A percentile compares a stretch with the other conserved stretches of the same genome.
phyloP scores from a whole-genome alignment of 495 filamentous ascomycete species.

The Xylaria curta region DNA sequence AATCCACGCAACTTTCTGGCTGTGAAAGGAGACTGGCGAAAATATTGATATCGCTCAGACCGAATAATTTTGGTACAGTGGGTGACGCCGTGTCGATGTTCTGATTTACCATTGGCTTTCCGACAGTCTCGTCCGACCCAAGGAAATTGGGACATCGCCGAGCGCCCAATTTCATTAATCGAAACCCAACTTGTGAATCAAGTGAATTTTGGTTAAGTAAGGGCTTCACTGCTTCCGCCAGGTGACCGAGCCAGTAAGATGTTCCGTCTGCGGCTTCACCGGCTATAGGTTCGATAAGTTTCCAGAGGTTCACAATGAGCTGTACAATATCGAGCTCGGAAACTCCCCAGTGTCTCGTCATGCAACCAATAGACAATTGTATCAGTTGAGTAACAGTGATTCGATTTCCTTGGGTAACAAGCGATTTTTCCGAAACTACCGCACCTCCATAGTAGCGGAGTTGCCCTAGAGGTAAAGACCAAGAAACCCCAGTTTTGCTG shows the following conservation, averaged over 20 bases:
- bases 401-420: slow-evolving; percentile 9
- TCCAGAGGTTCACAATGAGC: not conserved
- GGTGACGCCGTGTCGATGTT: not conserved
- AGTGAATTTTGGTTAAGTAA: not conserved
- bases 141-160: not conserved
- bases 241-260: not conserved
- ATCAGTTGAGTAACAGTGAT: slow-evolving; percentile 7
- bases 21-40: not conserved
- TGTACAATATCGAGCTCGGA: not conserved
- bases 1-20: not conserved
- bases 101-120: not conserved
- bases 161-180: not conserved
- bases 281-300: not conserved
- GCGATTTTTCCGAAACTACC: not conserved
- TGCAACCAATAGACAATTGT: not conserved
- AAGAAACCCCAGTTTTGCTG: slow-evolving; percentile 23
- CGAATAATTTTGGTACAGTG: not conserved
- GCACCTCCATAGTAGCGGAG: slow-evolving; percentile 30
- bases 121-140: not conserved
- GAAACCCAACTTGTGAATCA: not conserved
- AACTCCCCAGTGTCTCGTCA: not conserved
- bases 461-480: slow-evolving; percentile 31
- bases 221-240: not conserved
- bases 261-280: not conserved
- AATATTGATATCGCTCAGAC: not conserved